phyloP scores from a whole-genome alignment of 2,329 filamentous ascomycete species.

The Monosporascus cannonballus region DNA sequence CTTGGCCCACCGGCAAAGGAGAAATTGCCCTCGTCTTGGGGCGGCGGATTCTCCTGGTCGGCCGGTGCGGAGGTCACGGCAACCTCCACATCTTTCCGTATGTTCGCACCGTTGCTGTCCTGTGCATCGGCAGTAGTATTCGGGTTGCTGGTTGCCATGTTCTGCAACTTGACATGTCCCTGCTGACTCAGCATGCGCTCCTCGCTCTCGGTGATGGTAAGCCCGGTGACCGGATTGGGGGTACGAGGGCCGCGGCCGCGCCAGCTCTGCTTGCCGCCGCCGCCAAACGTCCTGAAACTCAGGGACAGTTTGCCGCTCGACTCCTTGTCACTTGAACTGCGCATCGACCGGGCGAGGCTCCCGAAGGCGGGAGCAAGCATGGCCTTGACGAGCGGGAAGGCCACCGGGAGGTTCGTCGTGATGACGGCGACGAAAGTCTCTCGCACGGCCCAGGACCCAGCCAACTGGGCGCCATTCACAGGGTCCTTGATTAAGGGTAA shows the following conservation, averaged over 20 bases:
- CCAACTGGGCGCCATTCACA: conserved; percentile 32
- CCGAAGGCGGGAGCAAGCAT: conserved; percentile 29
- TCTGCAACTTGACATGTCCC: conserved; percentile 33
- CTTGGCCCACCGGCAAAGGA: too few species aligned
- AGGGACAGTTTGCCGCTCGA: conserved; percentile 29
- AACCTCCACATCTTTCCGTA: conserved; percentile 35
- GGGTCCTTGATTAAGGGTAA: conserved; percentile 25
- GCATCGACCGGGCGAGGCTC: conserved; percentile 29
- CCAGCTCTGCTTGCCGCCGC: conserved; percentile 24
- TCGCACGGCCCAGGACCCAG: conserved; percentile 36
- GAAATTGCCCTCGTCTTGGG: too few species aligned
- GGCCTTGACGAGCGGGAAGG: conserved; percentile 38
- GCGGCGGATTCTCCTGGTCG: too few species aligned
- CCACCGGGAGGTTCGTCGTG: conserved; percentile 37
- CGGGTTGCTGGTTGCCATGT: conserved; percentile 21
- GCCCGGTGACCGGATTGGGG: conserved; percentile 29
- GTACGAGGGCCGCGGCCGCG: conserved; percentile 26
- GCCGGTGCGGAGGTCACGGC: conserved; percentile 1
- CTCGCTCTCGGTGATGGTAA: conserved; percentile 37
- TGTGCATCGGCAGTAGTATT: conserved; percentile 8
- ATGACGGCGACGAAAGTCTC: conserved; percentile 39
- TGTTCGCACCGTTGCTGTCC: conserved; percentile 27
- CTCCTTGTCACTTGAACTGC: conserved; percentile 1
- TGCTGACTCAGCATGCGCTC: conserved; percentile 31
- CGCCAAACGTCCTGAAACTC: conserved; percentile 34